These are phyloP conservation scores for Exophiala lecanii-corni DNA, from an alignment of 2,329 filamentous ascomycete genomes.

Conservation along the genomic window DNA sequence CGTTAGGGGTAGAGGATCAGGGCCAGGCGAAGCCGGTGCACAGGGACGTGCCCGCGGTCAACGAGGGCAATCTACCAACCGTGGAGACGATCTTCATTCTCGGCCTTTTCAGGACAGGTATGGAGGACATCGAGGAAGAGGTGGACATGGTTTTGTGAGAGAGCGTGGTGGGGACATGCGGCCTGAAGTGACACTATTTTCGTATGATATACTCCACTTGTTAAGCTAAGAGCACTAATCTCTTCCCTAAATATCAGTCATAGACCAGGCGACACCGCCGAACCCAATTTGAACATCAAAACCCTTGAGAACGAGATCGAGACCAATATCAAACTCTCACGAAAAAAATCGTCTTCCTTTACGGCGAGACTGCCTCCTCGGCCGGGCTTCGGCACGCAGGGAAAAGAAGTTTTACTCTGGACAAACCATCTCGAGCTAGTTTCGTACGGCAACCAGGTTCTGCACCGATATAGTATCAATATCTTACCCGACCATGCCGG, in stretches of 20 bases:
- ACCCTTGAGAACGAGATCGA: slow-evolving; percentile 1
- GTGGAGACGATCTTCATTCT: background rate
- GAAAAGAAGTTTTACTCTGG: slow-evolving; percentile 5
- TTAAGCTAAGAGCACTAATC: background rate
- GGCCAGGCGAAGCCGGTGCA: background rate
- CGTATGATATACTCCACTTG: background rate
- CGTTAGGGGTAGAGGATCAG: background rate
- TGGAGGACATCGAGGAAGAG: background rate
- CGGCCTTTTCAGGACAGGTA: background rate
- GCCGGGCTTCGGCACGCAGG: slow-evolving; percentile 2
- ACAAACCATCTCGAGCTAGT: slow-evolving; percentile 4
- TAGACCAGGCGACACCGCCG: background rate
- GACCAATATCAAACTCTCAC: background rate
- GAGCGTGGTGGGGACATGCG: background rate
- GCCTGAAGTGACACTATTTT: slow-evolving; percentile 1
- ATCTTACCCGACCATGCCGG: background rate
- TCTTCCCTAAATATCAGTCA: background rate
- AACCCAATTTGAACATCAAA: background rate
- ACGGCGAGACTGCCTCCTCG: slow-evolving; percentile 1
- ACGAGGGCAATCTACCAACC: background rate
- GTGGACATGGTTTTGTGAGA: background rate
- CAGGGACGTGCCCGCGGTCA: background rate
- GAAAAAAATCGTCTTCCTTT: background rate
- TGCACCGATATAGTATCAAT: slow-evolving; percentile 2
- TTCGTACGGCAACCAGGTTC: background rate